Evolutionary conservation across 1,139 yeast genomes (phyloP).

Genomic region (Kodamaea derodonti): DNA sequence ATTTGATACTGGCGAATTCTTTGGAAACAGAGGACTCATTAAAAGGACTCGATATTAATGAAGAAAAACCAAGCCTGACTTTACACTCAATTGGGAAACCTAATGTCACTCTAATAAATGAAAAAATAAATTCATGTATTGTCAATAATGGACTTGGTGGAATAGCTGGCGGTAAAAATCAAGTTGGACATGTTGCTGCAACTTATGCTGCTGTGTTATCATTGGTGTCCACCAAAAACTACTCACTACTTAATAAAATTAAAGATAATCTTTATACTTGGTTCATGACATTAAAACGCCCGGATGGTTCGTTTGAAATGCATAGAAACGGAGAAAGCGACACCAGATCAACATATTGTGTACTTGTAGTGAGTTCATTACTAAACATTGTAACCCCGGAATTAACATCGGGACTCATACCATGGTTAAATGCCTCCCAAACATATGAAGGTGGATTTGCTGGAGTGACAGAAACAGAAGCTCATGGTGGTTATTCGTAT

Average conservation of each 20-base stretch:
- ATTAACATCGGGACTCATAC: slow-evolving; percentile 47
- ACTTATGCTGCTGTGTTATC: slow-evolving; percentile 76
- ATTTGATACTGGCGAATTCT: slow-evolving; percentile 6
- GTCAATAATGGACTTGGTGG: slow-evolving; percentile 54
- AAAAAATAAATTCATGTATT: slow-evolving; percentile 25
- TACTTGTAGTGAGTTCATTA: slow-evolving; percentile 66
- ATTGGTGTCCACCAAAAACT: slow-evolving; percentile 52
- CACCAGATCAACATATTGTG: slow-evolving; percentile 85
- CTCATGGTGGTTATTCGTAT: slow-evolving; percentile 95
- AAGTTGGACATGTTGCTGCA: slow-evolving; percentile 80
- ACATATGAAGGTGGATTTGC: slow-evolving; percentile 96
- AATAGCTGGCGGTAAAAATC: slow-evolving; percentile 81
- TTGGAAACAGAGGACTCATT: slow-evolving; percentile 1
- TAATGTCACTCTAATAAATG: slow-evolving; percentile 13
- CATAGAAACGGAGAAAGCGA: slow-evolving; percentile 81
- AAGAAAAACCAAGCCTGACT: no score
- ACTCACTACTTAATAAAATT: slow-evolving; percentile 23
- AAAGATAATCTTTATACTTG: slow-evolving; percentile 50
- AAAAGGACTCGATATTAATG: slow-evolving; percentile 5
- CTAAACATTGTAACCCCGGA: slow-evolving; percentile 63
- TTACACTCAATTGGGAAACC: slow-evolving; percentile 2
- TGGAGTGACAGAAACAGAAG: slow-evolving; percentile 78
- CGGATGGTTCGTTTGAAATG: slow-evolving; percentile 74
- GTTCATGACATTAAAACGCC: slow-evolving; percentile 61
- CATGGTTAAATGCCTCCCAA: slow-evolving; percentile 73